Percentiles rank a stretch among this genome's conserved stretches.
These are phyloP conservation scores for Cladophialophora psammophila DNA, from an alignment of 2,329 filamentous ascomycete genomes.

Conservation along the genomic window DNA sequence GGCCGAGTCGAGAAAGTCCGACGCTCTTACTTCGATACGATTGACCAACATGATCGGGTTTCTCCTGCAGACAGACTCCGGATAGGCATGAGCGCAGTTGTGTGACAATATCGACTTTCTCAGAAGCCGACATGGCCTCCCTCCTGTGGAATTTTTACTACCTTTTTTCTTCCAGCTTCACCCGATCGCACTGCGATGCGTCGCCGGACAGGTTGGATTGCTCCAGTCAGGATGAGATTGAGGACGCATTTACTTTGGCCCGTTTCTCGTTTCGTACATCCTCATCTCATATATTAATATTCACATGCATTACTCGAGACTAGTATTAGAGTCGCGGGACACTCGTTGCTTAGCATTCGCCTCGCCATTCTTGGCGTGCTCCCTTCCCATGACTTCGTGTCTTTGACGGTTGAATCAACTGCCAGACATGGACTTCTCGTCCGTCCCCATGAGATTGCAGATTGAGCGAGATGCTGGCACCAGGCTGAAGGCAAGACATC, in stretches of 20 bases:
- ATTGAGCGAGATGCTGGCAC: slow-evolving; percentile 6
- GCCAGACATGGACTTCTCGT: slow-evolving; percentile 7
- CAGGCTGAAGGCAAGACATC: slow-evolving; percentile 5
- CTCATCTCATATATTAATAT: slow-evolving; percentile 3
- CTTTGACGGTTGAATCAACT: not conserved
- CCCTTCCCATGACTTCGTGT: slow-evolving; percentile 6
- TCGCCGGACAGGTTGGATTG: not conserved
- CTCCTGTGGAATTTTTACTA: not conserved
- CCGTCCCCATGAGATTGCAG: slow-evolving; percentile 2
- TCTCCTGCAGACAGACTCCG: not conserved
- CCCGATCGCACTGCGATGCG: slow-evolving; percentile 3
- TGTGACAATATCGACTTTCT: not conserved
- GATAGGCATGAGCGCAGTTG: not conserved
- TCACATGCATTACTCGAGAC: slow-evolving; percentile 1
- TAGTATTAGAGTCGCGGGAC: slow-evolving; percentile 1
- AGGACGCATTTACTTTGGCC: not conserved
- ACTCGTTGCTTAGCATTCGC: slow-evolving; percentile 8
- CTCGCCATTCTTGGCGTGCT: not conserved
- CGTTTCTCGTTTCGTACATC: slow-evolving; percentile 4
- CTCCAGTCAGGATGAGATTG: not conserved
- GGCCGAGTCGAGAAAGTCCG: not conserved
- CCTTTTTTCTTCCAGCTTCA: not conserved
- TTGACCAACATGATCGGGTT: not conserved
- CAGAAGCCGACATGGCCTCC: not conserved
- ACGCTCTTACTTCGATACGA: not conserved